Percentiles rank a stretch among this genome's conserved stretches.
These are phyloP conservation scores for Leucaena leucocephala DNA, from an alignment of 306 rosid genomes.

Conservation along the genomic window DNA sequence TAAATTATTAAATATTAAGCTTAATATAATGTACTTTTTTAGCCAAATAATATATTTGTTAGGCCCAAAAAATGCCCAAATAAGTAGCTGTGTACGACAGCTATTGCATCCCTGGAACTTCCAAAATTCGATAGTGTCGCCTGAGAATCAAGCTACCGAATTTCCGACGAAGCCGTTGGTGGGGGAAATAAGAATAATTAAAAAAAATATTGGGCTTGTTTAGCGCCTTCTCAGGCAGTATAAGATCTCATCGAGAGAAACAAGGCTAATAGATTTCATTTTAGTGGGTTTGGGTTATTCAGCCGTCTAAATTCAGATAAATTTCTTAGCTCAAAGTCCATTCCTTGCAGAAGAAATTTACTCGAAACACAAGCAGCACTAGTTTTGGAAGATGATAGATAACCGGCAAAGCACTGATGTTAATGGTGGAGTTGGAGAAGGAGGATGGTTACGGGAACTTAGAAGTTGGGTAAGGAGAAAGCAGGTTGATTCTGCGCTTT, in stretches of 20 bases:
- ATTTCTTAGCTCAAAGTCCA: background rate
- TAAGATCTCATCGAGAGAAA: background rate
- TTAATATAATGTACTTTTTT: too few relatives aligned
- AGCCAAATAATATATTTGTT: too few relatives aligned
- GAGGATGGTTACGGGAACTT: conserved; percentile 37
- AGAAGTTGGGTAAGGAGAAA: conserved; percentile 64
- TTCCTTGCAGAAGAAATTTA: background rate
- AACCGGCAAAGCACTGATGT: conserved; percentile 12
- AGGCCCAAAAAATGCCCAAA: too few relatives aligned
- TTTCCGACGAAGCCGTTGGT: too few relatives aligned
- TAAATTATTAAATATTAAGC: too few relatives aligned
- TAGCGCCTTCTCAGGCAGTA: background rate
- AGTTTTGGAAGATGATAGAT: conserved; percentile 40
- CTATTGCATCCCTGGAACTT: too few relatives aligned
- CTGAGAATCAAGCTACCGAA: too few relatives aligned
- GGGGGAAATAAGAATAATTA: too few relatives aligned
- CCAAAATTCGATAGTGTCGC: too few relatives aligned
- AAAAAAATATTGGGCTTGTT: background rate
- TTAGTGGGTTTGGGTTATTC: background rate
- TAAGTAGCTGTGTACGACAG: too few relatives aligned
- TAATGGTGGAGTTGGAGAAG: conserved; percentile 29
- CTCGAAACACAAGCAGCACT: background rate
- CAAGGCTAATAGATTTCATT: too few relatives aligned
- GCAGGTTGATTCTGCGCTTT: conserved; percentile 66
- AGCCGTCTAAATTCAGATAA: background rate